Percentiles rank a stretch among this genome's conserved stretches.
phyloP scores from a whole-genome alignment of 495 filamentous ascomycete species.

The Hyaloscypha hepaticicola region DNA sequence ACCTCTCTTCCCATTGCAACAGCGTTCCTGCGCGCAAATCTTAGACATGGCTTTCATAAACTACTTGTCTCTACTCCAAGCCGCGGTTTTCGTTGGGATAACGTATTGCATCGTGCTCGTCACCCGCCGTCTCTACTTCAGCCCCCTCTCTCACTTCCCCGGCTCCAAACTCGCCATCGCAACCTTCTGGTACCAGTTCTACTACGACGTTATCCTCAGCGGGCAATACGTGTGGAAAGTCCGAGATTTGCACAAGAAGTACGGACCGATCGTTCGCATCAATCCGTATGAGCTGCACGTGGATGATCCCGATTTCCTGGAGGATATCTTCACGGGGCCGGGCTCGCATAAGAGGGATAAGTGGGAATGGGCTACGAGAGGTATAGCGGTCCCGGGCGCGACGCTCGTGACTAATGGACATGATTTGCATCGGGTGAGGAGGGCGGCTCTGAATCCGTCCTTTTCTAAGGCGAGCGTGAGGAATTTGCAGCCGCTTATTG shows the following conservation, averaged over 20 bases:
- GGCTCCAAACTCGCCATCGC: slow-evolving; percentile 47
- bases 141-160: slow-evolving; percentile 46
- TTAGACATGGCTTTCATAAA: background rate
- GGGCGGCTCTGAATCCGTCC: slow-evolving; percentile 42
- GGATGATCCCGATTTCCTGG: slow-evolving; percentile 49
- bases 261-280: slow-evolving; percentile 58
- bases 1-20: background rate
- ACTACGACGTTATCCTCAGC: slow-evolving; percentile 23
- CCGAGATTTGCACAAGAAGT: slow-evolving; percentile 34
- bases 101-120: slow-evolving; percentile 1
- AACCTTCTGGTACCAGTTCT: slow-evolving; percentile 42
- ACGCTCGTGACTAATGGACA: slow-evolving; percentile 47
- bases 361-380: slow-evolving; percentile 10
- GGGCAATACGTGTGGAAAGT: slow-evolving; percentile 32
- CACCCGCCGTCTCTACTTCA: slow-evolving; percentile 40
- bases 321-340: slow-evolving; percentile 43
- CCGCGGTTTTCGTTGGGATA: background rate
- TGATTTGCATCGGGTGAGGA: slow-evolving; percentile 42
- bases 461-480: slow-evolving; percentile 49
- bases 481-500: slow-evolving; percentile 44
- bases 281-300: slow-evolving; percentile 56
- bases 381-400: slow-evolving; percentile 17
- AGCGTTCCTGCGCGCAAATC: background rate
- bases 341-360: slow-evolving; percentile 4
- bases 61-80: background rate